Conservation (phyloP, 768 basidiomycete species). For the Boletus pseudopeckii region DNA sequence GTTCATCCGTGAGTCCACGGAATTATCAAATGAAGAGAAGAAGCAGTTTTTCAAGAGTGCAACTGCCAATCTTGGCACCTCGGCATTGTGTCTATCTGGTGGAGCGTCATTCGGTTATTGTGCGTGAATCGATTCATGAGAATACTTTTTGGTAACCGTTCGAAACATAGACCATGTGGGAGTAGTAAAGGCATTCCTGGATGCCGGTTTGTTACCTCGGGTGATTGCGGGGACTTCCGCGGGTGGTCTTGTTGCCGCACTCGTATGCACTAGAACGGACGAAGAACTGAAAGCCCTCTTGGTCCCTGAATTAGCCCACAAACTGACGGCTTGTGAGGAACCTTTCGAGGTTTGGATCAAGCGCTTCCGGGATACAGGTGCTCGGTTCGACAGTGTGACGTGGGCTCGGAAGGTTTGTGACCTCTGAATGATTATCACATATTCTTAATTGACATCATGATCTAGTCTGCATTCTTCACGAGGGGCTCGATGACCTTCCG, state of each 20-base stretch:
- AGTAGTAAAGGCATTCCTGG: constrained; percentile 88
- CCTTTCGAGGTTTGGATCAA: constrained; percentile 63
- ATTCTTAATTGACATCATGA: background rate
- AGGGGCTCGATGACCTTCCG: constrained; percentile 92
- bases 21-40: constrained; percentile 84
- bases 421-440: background rate
- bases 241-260: constrained; percentile 73
- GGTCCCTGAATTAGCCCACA: constrained; percentile 79
- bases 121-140: constrained; percentile 29
- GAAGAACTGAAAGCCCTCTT: constrained; percentile 77
- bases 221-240: constrained; percentile 96
- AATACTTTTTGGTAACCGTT: background rate
- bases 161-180: constrained; percentile 71
- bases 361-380: constrained; percentile 82
- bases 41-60: constrained; percentile 85
- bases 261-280: constrained; percentile 86
- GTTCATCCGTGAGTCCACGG: constrained; percentile 70
- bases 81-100: constrained; percentile 93
- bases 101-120: constrained; percentile 96
- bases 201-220: constrained; percentile 79
- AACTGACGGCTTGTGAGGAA: constrained; percentile 81
- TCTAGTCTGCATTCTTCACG: constrained; percentile 83
- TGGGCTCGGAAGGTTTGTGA: constrained; percentile 84
- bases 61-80: constrained; percentile 86
- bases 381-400: constrained; percentile 85